Percentiles rank a stretch among this genome's conserved stretches.
Conservation (phyloP, 1,284 basidiomycete genomes). For the Apiotrichum gracile region DNA sequence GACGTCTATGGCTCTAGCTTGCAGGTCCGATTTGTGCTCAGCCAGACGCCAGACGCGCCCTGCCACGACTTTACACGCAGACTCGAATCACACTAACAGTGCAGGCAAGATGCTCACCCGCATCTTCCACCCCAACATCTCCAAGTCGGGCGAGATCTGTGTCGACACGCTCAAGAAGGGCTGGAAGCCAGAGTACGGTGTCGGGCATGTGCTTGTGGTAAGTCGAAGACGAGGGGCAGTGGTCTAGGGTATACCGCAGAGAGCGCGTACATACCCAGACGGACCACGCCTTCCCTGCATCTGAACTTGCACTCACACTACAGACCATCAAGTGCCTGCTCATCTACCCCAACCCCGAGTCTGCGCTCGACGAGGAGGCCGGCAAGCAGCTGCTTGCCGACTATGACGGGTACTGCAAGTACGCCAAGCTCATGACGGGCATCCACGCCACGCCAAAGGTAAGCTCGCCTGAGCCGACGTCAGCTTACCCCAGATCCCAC, state of each 20-base stretch:
- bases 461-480: not conserved
- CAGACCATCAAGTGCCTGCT: conserved; percentile 84
- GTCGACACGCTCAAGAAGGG: conserved; percentile 97
- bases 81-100: conserved; percentile 7
- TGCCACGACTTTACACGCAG: no score
- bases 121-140: conserved; percentile 96
- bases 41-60: no score
- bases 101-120: conserved; percentile 82
- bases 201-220: conserved; percentile 75
- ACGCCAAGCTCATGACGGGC: conserved; percentile 23
- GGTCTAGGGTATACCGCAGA: no score
- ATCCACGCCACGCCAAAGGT: conserved; percentile 27
- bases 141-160: conserved; percentile 83
- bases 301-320: not conserved
- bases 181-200: conserved; percentile 88
- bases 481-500: conserved; percentile 8
- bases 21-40: no score
- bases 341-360: conserved; percentile 93
- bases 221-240: no score
- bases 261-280: no score
- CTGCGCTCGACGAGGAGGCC: conserved; percentile 88
- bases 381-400: conserved; percentile 84
- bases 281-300: no score
- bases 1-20: not conserved
- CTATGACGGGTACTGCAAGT: conserved; percentile 72